Conservation (phyloP, 306 rosid genomes). For the Ormosia emarginata region DNA sequence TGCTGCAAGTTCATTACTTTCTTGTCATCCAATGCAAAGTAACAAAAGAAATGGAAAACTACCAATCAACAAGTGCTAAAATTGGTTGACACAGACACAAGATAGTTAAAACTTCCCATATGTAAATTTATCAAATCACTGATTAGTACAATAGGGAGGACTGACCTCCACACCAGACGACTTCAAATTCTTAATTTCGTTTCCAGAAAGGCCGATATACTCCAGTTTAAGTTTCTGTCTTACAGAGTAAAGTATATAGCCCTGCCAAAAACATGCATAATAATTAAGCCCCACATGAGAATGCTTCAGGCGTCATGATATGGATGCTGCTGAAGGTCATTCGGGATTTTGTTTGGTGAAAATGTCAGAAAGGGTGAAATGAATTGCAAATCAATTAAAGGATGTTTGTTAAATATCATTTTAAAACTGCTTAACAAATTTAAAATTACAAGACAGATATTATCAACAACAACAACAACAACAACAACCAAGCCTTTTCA, state of each 20-base stretch:
- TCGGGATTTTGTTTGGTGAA: neutral
- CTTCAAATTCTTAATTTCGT: conserved; percentile 70
- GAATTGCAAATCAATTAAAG: conserved; percentile 1
- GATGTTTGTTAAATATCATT: neutral
- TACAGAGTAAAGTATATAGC: conserved; percentile 68
- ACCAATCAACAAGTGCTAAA: neutral
- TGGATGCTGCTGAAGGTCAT: neutral
- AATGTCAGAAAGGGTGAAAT: neutral
- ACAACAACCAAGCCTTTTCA: too few species aligned
- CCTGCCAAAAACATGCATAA: conserved; percentile 54
- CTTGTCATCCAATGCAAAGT: neutral
- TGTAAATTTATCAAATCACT: conserved; percentile 5
- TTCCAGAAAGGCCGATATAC: conserved; percentile 56
- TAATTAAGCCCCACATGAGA: neutral
- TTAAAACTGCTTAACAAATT: neutral
- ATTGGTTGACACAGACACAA: neutral
- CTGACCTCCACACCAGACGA: conserved; percentile 84
- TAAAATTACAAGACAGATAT: conserved; percentile 7
- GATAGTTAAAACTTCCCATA: neutral
- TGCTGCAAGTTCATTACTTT: neutral
- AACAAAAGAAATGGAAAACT: neutral
- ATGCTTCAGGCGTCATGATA: neutral
- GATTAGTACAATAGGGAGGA: conserved; percentile 28
- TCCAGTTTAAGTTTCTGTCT: conserved; percentile 79
- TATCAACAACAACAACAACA: too few species aligned